These are phyloP conservation scores for Suillus subluteus DNA, from an alignment of 768 basidiomycete species.

Conservation along the genomic window DNA sequence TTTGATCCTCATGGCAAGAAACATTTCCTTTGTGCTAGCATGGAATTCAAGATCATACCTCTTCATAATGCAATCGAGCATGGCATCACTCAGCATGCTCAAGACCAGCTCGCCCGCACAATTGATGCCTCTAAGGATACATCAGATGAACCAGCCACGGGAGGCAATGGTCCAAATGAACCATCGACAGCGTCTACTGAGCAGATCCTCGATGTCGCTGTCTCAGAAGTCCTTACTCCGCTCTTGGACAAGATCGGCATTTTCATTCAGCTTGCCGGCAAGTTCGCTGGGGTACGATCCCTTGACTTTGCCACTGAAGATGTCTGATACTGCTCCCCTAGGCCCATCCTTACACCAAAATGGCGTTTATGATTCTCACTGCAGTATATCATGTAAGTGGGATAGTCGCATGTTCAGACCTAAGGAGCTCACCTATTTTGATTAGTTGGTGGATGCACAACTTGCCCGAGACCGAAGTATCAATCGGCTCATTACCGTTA, in stretches of 20 bases:
- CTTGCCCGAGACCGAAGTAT: constrained; percentile 9
- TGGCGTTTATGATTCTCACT: constrained; percentile 12
- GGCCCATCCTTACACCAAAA: constrained; percentile 21
- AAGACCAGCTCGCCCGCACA: not conserved
- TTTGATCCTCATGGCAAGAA: not conserved
- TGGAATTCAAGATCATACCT: constrained; percentile 1
- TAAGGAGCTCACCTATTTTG: not conserved
- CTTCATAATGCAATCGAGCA: not conserved
- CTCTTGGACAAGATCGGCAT: constrained; percentile 16
- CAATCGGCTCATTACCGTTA: constrained; percentile 9
- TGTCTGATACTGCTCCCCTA: constrained; percentile 2
- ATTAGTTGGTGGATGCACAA: constrained; percentile 12
- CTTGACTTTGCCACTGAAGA: not conserved
- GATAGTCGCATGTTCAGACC: no score
- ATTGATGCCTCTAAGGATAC: no score
- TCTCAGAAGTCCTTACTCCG: constrained; percentile 9
- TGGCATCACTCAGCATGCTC: not conserved
- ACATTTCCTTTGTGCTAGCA: not conserved
- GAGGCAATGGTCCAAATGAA: not conserved
- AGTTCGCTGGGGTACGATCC: constrained; percentile 10
- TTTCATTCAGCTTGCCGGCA: constrained; percentile 9
- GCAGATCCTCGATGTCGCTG: not conserved
- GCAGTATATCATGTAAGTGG: constrained; percentile 11
- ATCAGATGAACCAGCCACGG: not conserved
- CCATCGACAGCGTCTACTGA: not conserved